Conservation (phyloP, 768 basidiomycete genomes). For the Phaffia australis region DNA sequence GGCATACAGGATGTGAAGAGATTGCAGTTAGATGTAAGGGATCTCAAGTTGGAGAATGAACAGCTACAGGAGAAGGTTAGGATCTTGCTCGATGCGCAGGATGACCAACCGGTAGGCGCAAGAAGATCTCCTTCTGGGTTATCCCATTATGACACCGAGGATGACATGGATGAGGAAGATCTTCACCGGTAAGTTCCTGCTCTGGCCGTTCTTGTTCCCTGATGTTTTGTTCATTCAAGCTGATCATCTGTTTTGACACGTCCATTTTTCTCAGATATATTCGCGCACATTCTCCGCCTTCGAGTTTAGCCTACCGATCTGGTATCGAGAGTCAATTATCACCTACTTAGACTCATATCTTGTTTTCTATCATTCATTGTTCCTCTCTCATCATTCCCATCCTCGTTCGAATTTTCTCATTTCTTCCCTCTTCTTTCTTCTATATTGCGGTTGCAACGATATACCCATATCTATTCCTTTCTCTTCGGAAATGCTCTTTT, state of each 20-base stretch:
- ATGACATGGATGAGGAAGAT: slow-evolving; percentile 22
- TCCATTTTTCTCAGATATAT: not conserved
- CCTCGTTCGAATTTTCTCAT: too few relatives aligned
- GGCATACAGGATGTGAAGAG: slow-evolving; percentile 48
- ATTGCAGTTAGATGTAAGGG: slow-evolving; percentile 68
- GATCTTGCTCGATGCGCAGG: slow-evolving; percentile 54
- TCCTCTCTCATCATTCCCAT: not conserved
- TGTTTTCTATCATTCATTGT: not conserved
- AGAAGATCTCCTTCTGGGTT: not conserved
- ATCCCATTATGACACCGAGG: slow-evolving; percentile 11
- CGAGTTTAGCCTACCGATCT: not conserved
- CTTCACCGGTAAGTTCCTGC: slow-evolving; percentile 12
- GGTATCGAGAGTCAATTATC: not conserved
- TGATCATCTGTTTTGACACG: not conserved
- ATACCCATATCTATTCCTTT: not conserved
- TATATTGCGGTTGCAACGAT: not conserved
- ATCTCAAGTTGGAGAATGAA: slow-evolving; percentile 71
- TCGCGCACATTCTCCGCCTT: slow-evolving; percentile 6
- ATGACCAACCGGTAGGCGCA: not conserved
- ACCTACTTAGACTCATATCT: not conserved
- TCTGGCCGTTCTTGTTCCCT: not conserved
- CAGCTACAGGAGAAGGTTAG: slow-evolving; percentile 85
- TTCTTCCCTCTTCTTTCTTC: not conserved
- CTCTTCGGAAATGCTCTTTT: too few relatives aligned
- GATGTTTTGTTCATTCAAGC: too few relatives aligned